Base-by-base conservation (phyloP, 169 alveolate species). In the Amoebophrya sp. region DNA sequence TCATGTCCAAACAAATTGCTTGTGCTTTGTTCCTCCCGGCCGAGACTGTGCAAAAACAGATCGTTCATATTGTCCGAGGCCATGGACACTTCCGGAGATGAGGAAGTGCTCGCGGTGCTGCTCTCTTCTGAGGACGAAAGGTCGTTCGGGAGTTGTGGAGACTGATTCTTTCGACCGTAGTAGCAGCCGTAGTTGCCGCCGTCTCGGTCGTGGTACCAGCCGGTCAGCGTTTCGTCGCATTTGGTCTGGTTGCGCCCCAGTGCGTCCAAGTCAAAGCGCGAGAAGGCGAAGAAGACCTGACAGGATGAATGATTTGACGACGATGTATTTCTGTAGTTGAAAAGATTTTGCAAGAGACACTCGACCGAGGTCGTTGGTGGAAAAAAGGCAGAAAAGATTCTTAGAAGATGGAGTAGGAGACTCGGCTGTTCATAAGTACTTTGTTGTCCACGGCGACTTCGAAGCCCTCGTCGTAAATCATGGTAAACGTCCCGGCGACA, bases 391-490 rank as follows among this genome's bases (percentile, higher is more conserved):
- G n/a, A n/a, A n/a, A n/a, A n/a, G n/a, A n/a, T n/a, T n/a, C n/a
- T n/a, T n/a, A n/a, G n/a, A n/a, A n/a, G n/a, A n/a, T n/a, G n/a
- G n/a, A n/a, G n/a, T n/a, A n/a, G n/a, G n/a, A n/a, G n/a, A n/a
- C n/a, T n/a, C n/a, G n/a, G n/a, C n/a, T n/a, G n/a, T n/a, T n/a
- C n/a, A n/a, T n/a, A n/a, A n/a, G n/a, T n/a, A n/a, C n/a, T n/a
- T 66, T 66, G 12, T 25, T 25, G 83, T 66, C 83, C 7, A 66
- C 83, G 29, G 83, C 83, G 1, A 66, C 83, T 25, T 91, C 93
- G 40, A 77, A 91, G 91, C 93, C 93, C 32, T 91, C 93, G 77
- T 91, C 93, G 47, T 91, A 91, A 88, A 91, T 35, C 93, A 91
- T 91, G 29, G 93, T 91, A 77, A 89, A 91, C 39, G 66, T 38